Evolutionary conservation across 2,329 filamentous ascomycete species (phyloP), one percentile per base, ranked within the genome.

Genomic region (Trichoderma atroviride): DNA sequence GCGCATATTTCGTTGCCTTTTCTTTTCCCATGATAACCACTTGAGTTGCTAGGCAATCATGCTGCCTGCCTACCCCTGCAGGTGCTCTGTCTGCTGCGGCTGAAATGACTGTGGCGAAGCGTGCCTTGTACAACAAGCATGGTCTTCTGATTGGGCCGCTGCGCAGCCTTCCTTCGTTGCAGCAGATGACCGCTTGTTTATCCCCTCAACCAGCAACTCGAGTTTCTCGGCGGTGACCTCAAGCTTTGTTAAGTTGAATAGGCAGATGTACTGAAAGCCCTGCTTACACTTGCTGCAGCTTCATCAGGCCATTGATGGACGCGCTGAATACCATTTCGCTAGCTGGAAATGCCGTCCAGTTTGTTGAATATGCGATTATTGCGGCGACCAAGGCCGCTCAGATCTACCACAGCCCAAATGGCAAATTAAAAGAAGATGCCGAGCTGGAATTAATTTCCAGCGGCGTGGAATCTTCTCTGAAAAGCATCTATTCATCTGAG

Each of bases 341-440:
- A 24, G 64, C 64, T 19, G 43, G 64, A 43, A 67, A 58, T 50
- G 55, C 59, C 19, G 64, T 56, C 55, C 64, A 59, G 14, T 58
- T 58, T 33, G 19, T 47, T 14, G 64, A 67, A 16, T 47, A 67
- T 59, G 55, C 64, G 6, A 35, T 67, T 40, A 59, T 33, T n/a
- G 40, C 56, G 10, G 64, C 47, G 19, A 43, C n/a, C 3, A 43
- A 43, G 64, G 57, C 64, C 9, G 22, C 57, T 19, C 55, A 67
- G 55, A 47, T 67, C 4, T 50, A 43, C 7, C 16, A 59, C 29
- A 59, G 61, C 55, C n/a, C 35, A 5, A 40, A 50, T 13, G 64
- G 35, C 27, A 27, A 27, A 40, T 27, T 40, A 16, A 47, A 33
- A 22, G 24, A 59, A 31, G 43, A 67, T 37, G 5, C 22, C 1